phyloP scores from a whole-genome alignment of 768 basidiomycete species.

The Tephrocybe rancida region DNA sequence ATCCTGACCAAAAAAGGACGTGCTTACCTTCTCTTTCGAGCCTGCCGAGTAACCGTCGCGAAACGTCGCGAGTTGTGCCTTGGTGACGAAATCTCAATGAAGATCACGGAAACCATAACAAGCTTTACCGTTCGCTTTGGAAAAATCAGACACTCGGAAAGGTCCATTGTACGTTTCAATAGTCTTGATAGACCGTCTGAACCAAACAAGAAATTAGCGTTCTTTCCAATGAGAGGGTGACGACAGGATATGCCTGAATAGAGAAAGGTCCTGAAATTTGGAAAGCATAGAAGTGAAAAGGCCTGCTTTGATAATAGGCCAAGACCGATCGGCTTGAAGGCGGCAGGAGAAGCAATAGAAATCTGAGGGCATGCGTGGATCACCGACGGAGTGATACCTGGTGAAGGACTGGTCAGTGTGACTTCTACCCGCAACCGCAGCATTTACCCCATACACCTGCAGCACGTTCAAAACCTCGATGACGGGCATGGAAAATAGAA shows the following conservation, averaged over 20 bases:
- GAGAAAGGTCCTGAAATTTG: conserved; percentile 68
- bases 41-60: conserved; percentile 65
- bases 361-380: conserved; percentile 56
- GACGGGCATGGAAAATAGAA: background rate
- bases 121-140: conserved; percentile 58
- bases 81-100: background rate
- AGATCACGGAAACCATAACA: background rate
- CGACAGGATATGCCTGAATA: conserved; percentile 56
- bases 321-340: conserved; percentile 62
- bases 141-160: conserved; percentile 46
- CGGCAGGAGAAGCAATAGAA: conserved; percentile 83
- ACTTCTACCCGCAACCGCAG: background rate
- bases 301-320: conserved; percentile 67
- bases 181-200: conserved; percentile 30
- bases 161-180: conserved; percentile 50
- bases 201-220: background rate
- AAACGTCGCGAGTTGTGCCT: conserved; percentile 58
- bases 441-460: conserved; percentile 63
- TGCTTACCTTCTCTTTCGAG: conserved; percentile 69
- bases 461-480: background rate
- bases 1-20: background rate
- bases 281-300: conserved; percentile 60
- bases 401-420: background rate
- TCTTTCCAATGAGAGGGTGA: background rate
- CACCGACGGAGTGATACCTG: conserved; percentile 66